These are phyloP conservation scores for Zoysia matrella DNA, from an alignment of 202 grass and related monocot species.

Conservation along the genomic window DNA sequence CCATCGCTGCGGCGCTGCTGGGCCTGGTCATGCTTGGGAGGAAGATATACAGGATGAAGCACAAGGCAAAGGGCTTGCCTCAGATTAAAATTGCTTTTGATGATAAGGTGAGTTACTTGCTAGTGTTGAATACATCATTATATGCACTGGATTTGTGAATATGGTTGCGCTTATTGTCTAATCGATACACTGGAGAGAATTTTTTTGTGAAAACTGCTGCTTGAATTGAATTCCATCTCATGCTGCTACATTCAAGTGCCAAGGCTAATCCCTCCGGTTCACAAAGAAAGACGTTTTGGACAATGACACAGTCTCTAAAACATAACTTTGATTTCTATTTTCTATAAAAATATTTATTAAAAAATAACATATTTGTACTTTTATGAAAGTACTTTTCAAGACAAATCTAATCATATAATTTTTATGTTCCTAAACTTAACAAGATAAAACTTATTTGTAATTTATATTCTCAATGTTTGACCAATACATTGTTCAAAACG, in stretches of 20 bases:
- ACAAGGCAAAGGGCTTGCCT: slow-evolving; percentile 52
- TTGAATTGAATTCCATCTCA: neutral
- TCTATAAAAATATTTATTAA: too few relatives aligned
- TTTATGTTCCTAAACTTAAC: too few relatives aligned
- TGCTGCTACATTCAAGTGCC: neutral
- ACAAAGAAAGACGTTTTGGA: too few relatives aligned
- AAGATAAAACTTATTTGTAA: too few relatives aligned
- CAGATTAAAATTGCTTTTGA: slow-evolving; percentile 64
- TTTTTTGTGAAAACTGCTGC: neutral
- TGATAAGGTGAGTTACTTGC: slow-evolving; percentile 55
- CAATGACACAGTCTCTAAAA: too few relatives aligned
- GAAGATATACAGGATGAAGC: slow-evolving; percentile 71
- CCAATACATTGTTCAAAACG: too few relatives aligned
- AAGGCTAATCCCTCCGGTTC: neutral
- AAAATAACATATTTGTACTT: too few relatives aligned
- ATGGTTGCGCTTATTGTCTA: neutral
- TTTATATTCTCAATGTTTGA: too few relatives aligned
- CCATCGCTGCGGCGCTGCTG: slow-evolving; percentile 56
- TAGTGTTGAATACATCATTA: neutral
- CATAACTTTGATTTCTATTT: too few relatives aligned
- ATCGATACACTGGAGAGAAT: neutral
- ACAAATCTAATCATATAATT: too few relatives aligned
- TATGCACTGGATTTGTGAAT: neutral
- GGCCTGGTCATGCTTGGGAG: slow-evolving; percentile 61
- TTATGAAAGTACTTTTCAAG: too few relatives aligned